Evolutionary conservation across 257 asterid genomes (phyloP).

Genomic region (Gentiana straminea): DNA sequence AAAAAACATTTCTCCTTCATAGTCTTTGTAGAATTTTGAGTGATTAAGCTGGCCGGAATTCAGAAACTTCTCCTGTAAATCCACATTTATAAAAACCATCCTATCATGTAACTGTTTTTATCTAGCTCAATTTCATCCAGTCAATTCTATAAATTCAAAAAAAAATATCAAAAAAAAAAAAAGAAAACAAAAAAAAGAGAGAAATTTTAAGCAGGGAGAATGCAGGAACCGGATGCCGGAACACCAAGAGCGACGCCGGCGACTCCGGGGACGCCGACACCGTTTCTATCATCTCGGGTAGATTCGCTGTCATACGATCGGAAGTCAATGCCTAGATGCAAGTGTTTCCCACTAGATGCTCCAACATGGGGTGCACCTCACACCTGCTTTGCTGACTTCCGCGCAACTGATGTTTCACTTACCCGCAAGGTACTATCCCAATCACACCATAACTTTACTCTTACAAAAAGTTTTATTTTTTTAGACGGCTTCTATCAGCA

Average conservation of each 20-base stretch:
- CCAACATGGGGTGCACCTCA: slow-evolving; percentile 74
- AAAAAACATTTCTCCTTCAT: not conserved
- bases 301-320: slow-evolving; percentile 71
- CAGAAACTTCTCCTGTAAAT: slow-evolving; percentile 31
- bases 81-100: slow-evolving; percentile 27
- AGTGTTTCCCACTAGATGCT: slow-evolving; percentile 66
- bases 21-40: slow-evolving; percentile 4
- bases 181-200: not conserved
- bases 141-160: not conserved
- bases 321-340: slow-evolving; percentile 90
- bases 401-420: slow-evolving; percentile 64
- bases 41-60: slow-evolving; percentile 27
- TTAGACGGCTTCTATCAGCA: not conserved
- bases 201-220: not conserved
- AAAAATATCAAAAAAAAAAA: not conserved
- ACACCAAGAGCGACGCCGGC: slow-evolving; percentile 53
- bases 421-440: slow-evolving; percentile 61
- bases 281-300: slow-evolving; percentile 48
- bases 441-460: too few species aligned
- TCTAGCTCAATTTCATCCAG: too few species aligned
- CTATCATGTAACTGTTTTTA: slow-evolving; percentile 21
- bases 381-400: slow-evolving; percentile 57
- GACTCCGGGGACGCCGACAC: slow-evolving; percentile 87
- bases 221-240: slow-evolving; percentile 54
- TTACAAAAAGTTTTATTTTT: not conserved